A percentile compares a stretch with the other conserved stretches of the same genome.
phyloP scores from a whole-genome alignment of 345 rosid genomes.

The Rhodomyrtus tomentosa region DNA sequence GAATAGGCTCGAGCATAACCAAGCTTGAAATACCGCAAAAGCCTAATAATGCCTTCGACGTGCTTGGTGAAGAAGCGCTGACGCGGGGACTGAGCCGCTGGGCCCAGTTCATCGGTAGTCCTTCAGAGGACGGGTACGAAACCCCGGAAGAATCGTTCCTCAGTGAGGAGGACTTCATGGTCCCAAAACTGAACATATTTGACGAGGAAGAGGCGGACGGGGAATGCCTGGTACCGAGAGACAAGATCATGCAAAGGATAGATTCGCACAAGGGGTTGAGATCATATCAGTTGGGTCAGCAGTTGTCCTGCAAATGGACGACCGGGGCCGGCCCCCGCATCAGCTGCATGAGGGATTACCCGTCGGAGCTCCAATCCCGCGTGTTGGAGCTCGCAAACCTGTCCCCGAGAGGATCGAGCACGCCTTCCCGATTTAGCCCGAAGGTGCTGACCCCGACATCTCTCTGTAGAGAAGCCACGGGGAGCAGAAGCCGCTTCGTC shows the following conservation, averaged over 20 bases:
- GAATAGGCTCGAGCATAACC: conserved; percentile 20
- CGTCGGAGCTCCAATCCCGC: conserved; percentile 58
- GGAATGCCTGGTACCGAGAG: conserved; percentile 43
- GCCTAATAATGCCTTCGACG: conserved; percentile 4
- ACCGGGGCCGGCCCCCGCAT: conserved; percentile 95
- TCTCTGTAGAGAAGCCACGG: not conserved
- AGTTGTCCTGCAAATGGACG: conserved; percentile 69
- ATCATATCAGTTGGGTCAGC: conserved; percentile 70
- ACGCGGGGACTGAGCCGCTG: not conserved
- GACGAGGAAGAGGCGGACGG: conserved; percentile 49
- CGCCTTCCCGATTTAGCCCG: conserved; percentile 1
- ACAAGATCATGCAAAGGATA: conserved; percentile 63
- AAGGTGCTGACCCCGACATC: conserved; percentile 1
- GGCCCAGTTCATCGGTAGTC: not conserved
- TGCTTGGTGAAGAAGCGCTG: conserved; percentile 5
- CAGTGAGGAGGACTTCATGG: conserved; percentile 61
- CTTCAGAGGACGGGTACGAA: conserved; percentile 55
- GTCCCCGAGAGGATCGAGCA: conserved; percentile 48
- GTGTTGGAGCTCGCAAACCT: conserved; percentile 62
- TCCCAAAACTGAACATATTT: conserved; percentile 44
- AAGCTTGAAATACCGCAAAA: conserved; percentile 25
- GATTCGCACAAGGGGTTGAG: conserved; percentile 64
- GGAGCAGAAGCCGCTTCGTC: conserved; percentile 11
- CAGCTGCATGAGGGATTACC: conserved; percentile 95
- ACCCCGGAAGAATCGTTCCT: conserved; percentile 59